Conservation (phyloP, 192 early-diverging fungal species). For the Dissophora ornata region DNA sequence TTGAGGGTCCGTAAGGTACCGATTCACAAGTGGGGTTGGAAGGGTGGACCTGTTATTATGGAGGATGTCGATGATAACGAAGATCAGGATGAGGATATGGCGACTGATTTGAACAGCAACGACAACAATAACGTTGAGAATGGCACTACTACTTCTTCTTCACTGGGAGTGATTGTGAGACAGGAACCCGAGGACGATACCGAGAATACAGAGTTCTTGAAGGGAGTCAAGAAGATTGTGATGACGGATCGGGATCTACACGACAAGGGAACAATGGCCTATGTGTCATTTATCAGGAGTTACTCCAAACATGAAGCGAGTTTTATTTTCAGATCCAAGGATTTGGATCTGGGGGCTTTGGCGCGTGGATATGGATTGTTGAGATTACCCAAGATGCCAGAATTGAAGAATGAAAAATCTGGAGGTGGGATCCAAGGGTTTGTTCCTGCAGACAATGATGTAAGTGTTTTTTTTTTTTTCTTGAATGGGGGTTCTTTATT, state of each 20-base stretch:
- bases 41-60: constrained; percentile 44
- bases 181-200: constrained; percentile 52
- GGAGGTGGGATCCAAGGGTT: constrained; percentile 57
- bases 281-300: constrained; percentile 90
- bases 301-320: constrained; percentile 95
- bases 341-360: constrained; percentile 82
- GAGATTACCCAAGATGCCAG: constrained; percentile 93
- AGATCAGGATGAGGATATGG: not conserved
- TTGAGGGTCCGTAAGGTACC: constrained; percentile 92
- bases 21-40: constrained; percentile 66
- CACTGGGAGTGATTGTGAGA: constrained; percentile 31
- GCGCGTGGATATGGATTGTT: constrained; percentile 86
- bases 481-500: too few relatives aligned
- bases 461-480: constrained; percentile 22
- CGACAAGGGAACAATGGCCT: constrained; percentile 84
- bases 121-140: too few relatives aligned
- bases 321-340: constrained; percentile 91
- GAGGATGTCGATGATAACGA: constrained; percentile 48
- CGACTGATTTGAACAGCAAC: constrained; percentile 21
- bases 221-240: constrained; percentile 65
- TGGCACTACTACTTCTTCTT: too few relatives aligned
- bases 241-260: constrained; percentile 81
- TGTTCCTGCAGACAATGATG: constrained; percentile 55
- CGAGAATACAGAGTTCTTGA: constrained; percentile 64
- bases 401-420: constrained; percentile 72